Conservation (phyloP, 2,329 filamentous ascomycete species). For the Colletotrichum eremochloae region DNA sequence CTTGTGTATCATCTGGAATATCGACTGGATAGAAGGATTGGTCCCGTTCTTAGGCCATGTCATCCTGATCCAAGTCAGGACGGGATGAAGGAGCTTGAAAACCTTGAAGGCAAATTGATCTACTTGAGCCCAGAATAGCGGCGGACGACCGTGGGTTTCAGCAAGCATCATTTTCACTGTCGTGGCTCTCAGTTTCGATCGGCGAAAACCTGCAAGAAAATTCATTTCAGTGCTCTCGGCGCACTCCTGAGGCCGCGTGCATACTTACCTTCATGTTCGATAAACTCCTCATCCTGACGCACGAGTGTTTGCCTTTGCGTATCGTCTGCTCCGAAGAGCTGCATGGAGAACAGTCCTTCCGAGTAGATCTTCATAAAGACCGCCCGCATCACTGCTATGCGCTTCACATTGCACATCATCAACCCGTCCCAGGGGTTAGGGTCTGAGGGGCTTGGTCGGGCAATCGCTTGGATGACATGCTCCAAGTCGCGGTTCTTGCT, state of each 20-base stretch:
- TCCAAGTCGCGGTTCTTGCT: constrained; percentile 2
- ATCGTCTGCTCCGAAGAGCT: constrained; percentile 50
- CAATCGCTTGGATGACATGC: constrained; percentile 44
- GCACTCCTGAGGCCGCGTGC: not conserved
- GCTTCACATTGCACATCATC: constrained; percentile 44
- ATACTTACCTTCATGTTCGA: constrained; percentile 48
- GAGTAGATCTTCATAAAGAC: constrained; percentile 50
- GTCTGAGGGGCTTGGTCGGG: constrained; percentile 45
- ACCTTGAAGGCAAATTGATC: constrained; percentile 47
- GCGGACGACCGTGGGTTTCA: constrained; percentile 42
- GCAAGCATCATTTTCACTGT: constrained; percentile 47
- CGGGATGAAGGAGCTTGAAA: constrained; percentile 46
- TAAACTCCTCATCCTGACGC: constrained; percentile 45
- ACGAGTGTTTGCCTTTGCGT: constrained; percentile 45
- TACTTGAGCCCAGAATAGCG: constrained; percentile 50
- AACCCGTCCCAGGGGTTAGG: constrained; percentile 48
- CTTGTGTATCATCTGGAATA: constrained; percentile 46
- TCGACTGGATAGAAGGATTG: constrained; percentile 12
- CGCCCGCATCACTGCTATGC: constrained; percentile 47
- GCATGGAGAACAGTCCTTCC: constrained; percentile 46
- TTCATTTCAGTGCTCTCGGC: not conserved
- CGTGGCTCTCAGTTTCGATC: constrained; percentile 46
- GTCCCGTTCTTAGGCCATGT: constrained; percentile 17
- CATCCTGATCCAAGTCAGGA: constrained; percentile 43
- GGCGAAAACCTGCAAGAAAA: constrained; percentile 48